Base-by-base conservation (phyloP, 2,329 filamentous ascomycete genomes). In the Xylariales sp. region DNA sequence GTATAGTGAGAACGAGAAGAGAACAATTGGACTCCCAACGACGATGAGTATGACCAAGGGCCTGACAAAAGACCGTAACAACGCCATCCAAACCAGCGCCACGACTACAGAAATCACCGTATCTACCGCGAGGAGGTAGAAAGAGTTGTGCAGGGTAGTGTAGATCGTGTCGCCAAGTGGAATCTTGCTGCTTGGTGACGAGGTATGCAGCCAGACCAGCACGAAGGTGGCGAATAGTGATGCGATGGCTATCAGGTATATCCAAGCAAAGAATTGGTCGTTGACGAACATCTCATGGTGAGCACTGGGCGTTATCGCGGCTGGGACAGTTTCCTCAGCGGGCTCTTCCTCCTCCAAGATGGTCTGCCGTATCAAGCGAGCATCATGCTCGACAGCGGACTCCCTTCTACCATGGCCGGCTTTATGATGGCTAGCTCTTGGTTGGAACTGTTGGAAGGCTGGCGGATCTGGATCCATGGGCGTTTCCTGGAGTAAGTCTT, bases 151-250 rank as follows among this genome's bases (percentile, higher is more conserved):
- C 25, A 98, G 68, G 4, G 88, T 89, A 11, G 86, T 88, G 63
- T 98, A 98, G 44, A 98, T 88, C 1, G 91, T 96, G 62, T 98
- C 93, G 11, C 90, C 91, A 43, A 94, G 77, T 1, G 84, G 84
- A 45, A 76, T 76, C 57, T 86, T 86, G 41, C 73, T 73, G 40
- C 69, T 69, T 4, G 86, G 84, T 1, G 82, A 70, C 14, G 86
- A 80, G 2, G 91, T 97, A 58, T 97, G 88, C 29, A 98, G 74
- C 71, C 86, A 94, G 18, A 95, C 85, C 11, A 98, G 74, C 48
- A 95, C 82, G 55, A 89, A 94, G 1, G 89, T 91, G 10, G 91
- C 86, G 55, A 97, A 78, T 57, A 97, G 77, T 28, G 84, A 85
- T 33, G 87, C 89, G 40, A 95, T 68, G 24, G 82, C 82, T 53